Evolutionary conservation across 202 grass and related monocot species (phyloP).

Genomic region (Setaria viridis): DNA sequence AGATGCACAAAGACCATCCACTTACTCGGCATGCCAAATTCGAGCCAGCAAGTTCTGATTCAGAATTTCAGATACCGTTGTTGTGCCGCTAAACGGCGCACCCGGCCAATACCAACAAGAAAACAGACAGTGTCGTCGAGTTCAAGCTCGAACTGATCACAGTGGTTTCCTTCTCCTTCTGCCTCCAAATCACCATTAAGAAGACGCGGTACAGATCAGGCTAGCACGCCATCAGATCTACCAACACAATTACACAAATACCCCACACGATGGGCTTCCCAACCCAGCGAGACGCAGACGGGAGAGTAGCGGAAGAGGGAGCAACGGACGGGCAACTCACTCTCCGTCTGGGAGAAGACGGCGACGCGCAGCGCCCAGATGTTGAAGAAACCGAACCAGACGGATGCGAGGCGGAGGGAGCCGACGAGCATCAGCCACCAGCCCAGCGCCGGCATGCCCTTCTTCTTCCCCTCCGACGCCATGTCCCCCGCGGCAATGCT

Average conservation of each 20-base stretch:
- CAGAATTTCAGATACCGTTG: too few species aligned
- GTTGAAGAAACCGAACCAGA: slow-evolving; percentile 93
- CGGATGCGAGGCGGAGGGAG: slow-evolving; percentile 65
- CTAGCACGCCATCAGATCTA: neutral
- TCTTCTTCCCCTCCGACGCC: slow-evolving; percentile 17
- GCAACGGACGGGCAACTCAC: slow-evolving; percentile 30
- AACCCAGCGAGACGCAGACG: neutral
- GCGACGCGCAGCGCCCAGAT: slow-evolving; percentile 92
- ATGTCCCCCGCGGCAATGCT: too few species aligned
- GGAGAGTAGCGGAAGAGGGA: too few species aligned
- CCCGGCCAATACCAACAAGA: too few species aligned
- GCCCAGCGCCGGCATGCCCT: slow-evolving; percentile 60
- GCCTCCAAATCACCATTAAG: too few species aligned
- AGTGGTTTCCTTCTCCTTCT: too few species aligned
- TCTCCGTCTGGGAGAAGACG: slow-evolving; percentile 83
- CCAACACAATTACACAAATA: neutral
- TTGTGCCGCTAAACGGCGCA: too few species aligned
- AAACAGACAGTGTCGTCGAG: too few species aligned
- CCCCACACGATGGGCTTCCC: neutral
- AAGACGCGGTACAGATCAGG: neutral
- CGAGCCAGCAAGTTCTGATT: neutral
- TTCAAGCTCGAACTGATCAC: too few species aligned
- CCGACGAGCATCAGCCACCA: slow-evolving; percentile 91
- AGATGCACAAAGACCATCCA: neutral
- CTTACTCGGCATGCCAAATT: neutral